Evolutionary conservation across 108 stramenopile species (phyloP), one percentile per base, ranked within the genome.

Genomic region (Chaetoceros tenuissimus): DNA sequence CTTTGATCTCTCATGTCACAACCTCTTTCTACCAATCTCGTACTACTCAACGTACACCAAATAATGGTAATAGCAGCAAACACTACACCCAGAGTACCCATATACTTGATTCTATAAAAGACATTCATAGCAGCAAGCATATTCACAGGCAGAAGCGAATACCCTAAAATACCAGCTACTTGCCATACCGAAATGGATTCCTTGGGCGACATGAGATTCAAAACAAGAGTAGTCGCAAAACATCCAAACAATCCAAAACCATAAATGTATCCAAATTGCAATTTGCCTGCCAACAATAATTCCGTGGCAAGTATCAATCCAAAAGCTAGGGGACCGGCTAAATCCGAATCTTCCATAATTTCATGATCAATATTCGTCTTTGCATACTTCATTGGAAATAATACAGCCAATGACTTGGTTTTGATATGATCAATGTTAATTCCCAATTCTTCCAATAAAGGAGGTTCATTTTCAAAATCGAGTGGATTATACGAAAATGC

Each of bases 201-300:
- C 24, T 71, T 66, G n/a, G 79, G 77, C 51, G 71, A 75, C 74
- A 98, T 84, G 20, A 99, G 73, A 71, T 96, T 97, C n/a, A 98
- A 53, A 18, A 99, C 69, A n/a, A 91, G 31, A 20, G 85, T 84
- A 60, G 88, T 67, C 25, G 77, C 78, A 28, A 84, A 26, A 84
- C 96, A 97, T 27, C 97, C 98, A 65, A 96, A 93, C 31, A 93
- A 46, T 1, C 96, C 92, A 55, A 95, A 97, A 1, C 95, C 95
- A 69, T 98, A 99, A 63, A 99, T 96, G 60, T 97, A 98, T 46
- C 97, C 96, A 65, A 99, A 99, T 60, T 95, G 92, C 47, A 97
- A 54, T 72, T 97, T 97, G 2, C 94, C 95, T n/a, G 71, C 71
- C 21, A 98, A 56, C 18, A 98, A 53, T 62, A 99, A 80, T 69